These are phyloP conservation scores for Stagonosporopsis vannaccii DNA, from an alignment of 2,329 filamentous ascomycete genomes.

Conservation along the genomic window DNA sequence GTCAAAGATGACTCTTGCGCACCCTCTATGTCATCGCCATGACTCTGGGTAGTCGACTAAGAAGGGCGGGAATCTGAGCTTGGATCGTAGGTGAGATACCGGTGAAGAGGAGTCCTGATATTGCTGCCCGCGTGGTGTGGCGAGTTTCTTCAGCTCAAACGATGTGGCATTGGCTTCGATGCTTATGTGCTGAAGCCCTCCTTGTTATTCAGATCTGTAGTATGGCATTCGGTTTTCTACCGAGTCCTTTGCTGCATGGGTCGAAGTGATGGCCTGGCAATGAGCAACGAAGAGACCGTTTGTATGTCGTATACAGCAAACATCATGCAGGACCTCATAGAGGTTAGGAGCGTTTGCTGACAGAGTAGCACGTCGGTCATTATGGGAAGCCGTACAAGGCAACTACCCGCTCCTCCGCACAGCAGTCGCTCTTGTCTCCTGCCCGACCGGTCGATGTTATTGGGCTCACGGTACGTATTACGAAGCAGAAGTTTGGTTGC, in stretches of 20 bases:
- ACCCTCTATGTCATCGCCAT: neutral
- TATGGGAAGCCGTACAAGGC: neutral
- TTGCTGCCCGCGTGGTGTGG: neutral
- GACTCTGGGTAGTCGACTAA: neutral
- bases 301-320: neutral
- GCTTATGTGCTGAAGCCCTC: neutral
- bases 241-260: neutral
- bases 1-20: slow-evolving; percentile 2
- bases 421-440: neutral
- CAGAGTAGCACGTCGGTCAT: neutral
- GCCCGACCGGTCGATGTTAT: neutral
- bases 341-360: neutral
- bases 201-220: neutral
- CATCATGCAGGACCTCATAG: neutral
- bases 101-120: neutral
- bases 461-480: neutral
- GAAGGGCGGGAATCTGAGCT: neutral
- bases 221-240: neutral
- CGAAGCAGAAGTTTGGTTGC: neutral
- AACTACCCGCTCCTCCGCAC: neutral
- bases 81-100: neutral
- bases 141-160: neutral
- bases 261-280: neutral
- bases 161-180: neutral
- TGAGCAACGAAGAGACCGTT: neutral